Base-by-base conservation (phyloP, 2,329 filamentous ascomycete genomes). In the Keithomyces neogunnii region DNA sequence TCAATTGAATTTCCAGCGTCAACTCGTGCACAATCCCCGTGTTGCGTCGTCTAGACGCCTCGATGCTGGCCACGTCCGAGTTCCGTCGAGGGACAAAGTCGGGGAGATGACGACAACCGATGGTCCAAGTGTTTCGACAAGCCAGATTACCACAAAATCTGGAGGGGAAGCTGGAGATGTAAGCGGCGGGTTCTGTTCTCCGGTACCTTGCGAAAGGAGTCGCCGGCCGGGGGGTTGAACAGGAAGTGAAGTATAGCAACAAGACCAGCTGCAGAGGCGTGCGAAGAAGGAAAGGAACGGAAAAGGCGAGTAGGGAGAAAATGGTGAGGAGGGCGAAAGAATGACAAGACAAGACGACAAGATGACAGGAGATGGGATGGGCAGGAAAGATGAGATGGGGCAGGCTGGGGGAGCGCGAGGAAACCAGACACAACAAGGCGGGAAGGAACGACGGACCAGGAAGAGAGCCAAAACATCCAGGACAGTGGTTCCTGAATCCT, bases 41-140 rank as follows among this genome's bases (percentile, higher is more conserved):
- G 6, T 48, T 33, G 45, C 50, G 44, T 51, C 40, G 29, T 48
- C 50, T 45, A 48, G 33, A 40, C 42, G 50, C 32, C 50, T 6
- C 29, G 19, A 39, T 48, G 35, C 29, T 26, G 40, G 11, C 26
- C 5, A 38, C 19, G 39, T 44, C 9, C 40, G n/a, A 30, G 11
- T 11, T 28, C 5, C 40, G 40, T 44, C 40, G 40, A 44, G 40
- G n/a, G 4, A 42, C 9, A 30, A 30, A 13, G 11, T 6, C 29
- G 7, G 1, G n/a, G 9, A 31, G 30, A 11, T 30, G 28, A 44
- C 26, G 26, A 30, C 4, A 19, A 19, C 19, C 19, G 19, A 19
- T 19, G 19, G 19, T 19, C 19, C 19, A 19, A 19, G 19, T 19
- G 19, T 19, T 19, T 19, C 19, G 19, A 19, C 19, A 19, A 19